These are phyloP conservation scores for Kwoniella heveanensis DNA, from an alignment of 768 basidiomycete genomes.

Conservation along the genomic window DNA sequence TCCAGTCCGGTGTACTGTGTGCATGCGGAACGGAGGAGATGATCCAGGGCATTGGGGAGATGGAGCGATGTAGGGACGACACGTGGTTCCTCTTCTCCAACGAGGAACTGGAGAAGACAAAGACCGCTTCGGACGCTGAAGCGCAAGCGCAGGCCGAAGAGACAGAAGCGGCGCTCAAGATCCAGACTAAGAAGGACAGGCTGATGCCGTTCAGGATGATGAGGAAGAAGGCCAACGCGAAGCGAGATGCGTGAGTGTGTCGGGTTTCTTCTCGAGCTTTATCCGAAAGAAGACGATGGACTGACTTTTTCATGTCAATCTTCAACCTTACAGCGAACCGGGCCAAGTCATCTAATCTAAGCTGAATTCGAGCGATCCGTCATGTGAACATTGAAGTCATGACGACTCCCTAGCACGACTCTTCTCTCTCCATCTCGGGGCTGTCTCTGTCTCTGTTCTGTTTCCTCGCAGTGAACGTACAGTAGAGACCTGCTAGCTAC, in stretches of 20 bases:
- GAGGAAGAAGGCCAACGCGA: conserved; percentile 5
- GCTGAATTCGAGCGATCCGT: too few species aligned
- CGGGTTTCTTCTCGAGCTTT: too few species aligned
- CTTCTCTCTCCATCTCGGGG: neutral
- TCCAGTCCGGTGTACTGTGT: conserved; percentile 13
- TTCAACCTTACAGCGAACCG: neutral
- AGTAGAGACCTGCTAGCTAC: too few species aligned
- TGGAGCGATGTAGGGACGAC: conserved; percentile 15
- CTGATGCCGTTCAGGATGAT: conserved; percentile 20
- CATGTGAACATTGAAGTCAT: too few species aligned
- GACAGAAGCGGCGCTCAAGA: neutral
- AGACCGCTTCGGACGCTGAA: neutral
- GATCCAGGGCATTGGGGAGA: conserved; percentile 6
- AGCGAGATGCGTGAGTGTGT: neutral
- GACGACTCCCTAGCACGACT: too few species aligned
- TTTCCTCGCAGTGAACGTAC: too few species aligned
- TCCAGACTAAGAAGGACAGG: conserved; percentile 6
- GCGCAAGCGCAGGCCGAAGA: neutral
- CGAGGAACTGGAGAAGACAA: neutral
- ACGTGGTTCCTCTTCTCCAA: conserved; percentile 21
- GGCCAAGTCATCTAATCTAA: neutral
- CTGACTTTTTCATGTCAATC: too few species aligned
- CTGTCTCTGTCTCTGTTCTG: too few species aligned
- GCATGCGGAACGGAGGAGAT: conserved; percentile 18
- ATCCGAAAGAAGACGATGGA: too few species aligned